phyloP scores from a whole-genome alignment of 2,329 filamentous ascomycete genomes.

The Dothideomycetes sp. region DNA sequence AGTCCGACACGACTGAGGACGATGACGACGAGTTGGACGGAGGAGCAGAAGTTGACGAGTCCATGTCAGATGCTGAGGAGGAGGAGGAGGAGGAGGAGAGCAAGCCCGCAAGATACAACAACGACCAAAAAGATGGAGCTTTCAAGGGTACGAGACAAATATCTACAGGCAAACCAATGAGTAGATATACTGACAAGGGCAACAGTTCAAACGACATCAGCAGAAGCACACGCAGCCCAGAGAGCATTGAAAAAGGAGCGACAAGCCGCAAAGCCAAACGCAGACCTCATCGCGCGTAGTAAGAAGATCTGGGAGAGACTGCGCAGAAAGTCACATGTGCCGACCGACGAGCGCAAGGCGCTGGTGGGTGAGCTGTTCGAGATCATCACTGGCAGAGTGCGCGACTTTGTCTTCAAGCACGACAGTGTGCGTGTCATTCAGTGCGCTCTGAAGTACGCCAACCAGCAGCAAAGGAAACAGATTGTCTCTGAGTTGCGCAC shows the following conservation, averaged over 20 bases:
- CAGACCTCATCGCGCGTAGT: conserved; percentile 75
- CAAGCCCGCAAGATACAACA: neutral
- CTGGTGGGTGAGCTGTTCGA: conserved; percentile 82
- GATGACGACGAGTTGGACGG: conserved; percentile 8
- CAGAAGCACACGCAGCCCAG: conserved; percentile 88
- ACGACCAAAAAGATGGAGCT: conserved; percentile 3
- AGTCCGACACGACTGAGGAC: conserved; percentile 11
- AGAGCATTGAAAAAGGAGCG: conserved; percentile 80
- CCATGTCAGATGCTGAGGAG: conserved; percentile 11
- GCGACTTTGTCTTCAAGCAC: conserved; percentile 97
- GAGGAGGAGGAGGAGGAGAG: conserved; percentile 1
- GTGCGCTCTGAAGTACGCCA: conserved; percentile 93
- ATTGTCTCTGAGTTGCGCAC: conserved; percentile 83
- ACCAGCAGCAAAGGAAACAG: conserved; percentile 69
- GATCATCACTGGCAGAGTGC: conserved; percentile 83
- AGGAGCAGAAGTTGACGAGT: neutral
- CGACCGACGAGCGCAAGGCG: conserved; percentile 76
- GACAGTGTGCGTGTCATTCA: conserved; percentile 95
- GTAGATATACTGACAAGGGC: conserved; percentile 2
- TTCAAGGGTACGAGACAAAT: neutral
- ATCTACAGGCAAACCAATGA: neutral
- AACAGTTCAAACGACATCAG: conserved; percentile 48
- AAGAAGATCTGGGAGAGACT: conserved; percentile 98
- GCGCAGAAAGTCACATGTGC: conserved; percentile 86
- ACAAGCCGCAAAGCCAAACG: conserved; percentile 85